Evolutionary conservation across 305 asterid genomes (phyloP).

Genomic region (Fraxinus sp.): DNA sequence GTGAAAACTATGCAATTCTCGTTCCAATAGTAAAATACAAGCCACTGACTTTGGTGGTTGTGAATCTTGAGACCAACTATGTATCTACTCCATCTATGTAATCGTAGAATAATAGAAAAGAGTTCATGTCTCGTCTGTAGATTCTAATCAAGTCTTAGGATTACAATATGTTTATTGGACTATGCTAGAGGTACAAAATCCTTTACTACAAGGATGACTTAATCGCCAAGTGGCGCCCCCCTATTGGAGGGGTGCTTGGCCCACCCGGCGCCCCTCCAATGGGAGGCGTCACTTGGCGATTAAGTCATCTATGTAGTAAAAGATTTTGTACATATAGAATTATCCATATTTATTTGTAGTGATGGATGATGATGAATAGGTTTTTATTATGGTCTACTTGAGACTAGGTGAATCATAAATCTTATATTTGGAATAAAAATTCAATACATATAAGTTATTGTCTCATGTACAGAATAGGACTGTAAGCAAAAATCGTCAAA

Average conservation of each 20-base stretch:
- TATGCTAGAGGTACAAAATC: no score
- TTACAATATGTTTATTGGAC: neutral
- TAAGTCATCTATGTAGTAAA: no score
- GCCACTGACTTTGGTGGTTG: neutral
- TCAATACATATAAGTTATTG: neutral
- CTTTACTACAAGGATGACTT: no score
- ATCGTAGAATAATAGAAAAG: neutral
- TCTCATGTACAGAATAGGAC: neutral
- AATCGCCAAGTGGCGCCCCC: no score
- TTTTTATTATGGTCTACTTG: neutral
- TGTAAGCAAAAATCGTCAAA: no score
- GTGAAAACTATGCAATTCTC: neutral
- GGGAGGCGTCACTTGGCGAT: no score
- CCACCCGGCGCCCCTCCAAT: no score
- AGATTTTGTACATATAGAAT: no score
- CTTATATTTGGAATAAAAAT: neutral
- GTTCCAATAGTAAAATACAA: neutral
- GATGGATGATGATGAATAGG: neutral
- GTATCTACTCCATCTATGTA: neutral
- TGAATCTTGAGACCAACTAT: constrained; percentile 21
- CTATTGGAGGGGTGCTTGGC: no score
- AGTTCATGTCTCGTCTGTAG: neutral
- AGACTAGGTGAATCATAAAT: neutral
- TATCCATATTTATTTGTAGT: no score
- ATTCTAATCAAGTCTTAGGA: neutral